Conservation (phyloP, 495 filamentous ascomycete genomes). For the Lentithecium fluviatile region DNA sequence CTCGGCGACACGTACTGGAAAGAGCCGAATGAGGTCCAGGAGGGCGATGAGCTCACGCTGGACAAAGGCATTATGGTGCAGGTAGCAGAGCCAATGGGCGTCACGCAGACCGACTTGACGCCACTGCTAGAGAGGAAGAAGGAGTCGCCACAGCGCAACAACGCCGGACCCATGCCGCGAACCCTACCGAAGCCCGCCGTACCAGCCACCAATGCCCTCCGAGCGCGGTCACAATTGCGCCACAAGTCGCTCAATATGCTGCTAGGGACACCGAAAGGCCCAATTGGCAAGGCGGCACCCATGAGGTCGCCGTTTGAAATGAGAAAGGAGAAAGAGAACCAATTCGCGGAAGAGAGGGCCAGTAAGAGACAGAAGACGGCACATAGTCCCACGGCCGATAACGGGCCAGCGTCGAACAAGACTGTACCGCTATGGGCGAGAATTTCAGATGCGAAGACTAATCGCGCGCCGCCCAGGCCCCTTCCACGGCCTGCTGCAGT, state of each 20-base stretch:
- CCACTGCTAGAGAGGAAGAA: conserved; percentile 66
- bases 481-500: conserved; percentile 8
- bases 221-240: conserved; percentile 37
- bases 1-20: conserved; percentile 85
- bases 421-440: conserved; percentile 29
- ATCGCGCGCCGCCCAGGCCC: background rate
- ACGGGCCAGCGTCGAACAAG: background rate
- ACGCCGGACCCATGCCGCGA: background rate
- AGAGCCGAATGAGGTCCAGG: conserved; percentile 59
- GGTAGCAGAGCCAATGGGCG: conserved; percentile 71
- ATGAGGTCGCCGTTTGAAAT: conserved; percentile 53
- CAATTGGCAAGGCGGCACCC: conserved; percentile 46
- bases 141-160: conserved; percentile 43
- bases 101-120: conserved; percentile 71
- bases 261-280: conserved; percentile 56
- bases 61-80: conserved; percentile 75
- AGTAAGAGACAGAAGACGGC: conserved; percentile 52
- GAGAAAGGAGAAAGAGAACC: conserved; percentile 39
- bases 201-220: conserved; percentile 2
- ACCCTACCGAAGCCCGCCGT: background rate
- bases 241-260: conserved; percentile 59
- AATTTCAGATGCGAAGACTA: conserved; percentile 27
- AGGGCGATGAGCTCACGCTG: conserved; percentile 78
- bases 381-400: background rate
- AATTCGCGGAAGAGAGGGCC: conserved; percentile 39